Conservation (phyloP, 352 stramenopile genomes). For the Phytopythium vexans region DNA sequence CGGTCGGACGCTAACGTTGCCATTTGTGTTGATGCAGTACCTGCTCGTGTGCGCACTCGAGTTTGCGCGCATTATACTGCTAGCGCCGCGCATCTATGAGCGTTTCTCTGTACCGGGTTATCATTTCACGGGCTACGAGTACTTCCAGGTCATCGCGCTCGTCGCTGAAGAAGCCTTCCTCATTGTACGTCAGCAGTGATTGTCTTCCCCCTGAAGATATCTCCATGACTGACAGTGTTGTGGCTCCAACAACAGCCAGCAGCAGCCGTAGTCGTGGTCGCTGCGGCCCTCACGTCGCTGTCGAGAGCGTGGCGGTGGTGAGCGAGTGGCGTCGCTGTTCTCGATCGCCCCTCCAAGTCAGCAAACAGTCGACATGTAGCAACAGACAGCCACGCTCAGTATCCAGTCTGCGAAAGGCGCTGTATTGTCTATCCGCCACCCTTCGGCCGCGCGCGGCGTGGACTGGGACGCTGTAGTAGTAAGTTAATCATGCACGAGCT, state of each 20-base stretch:
- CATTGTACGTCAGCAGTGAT: conserved; percentile 44
- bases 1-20: background rate
- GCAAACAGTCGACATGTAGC: too few relatives aligned
- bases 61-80: conserved; percentile 64
- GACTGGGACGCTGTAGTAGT: too few relatives aligned
- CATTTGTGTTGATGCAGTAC: conserved; percentile 29
- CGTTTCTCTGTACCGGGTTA: conserved; percentile 52
- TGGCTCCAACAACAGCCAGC: conserved; percentile 31
- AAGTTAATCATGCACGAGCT: too few relatives aligned
- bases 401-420: too few relatives aligned
- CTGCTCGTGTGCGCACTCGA: conserved; percentile 69
- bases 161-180: conserved; percentile 59
- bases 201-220: conserved; percentile 5
- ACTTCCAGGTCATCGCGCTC: conserved; percentile 68
- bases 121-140: conserved; percentile 64
- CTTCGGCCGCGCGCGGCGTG: too few relatives aligned
- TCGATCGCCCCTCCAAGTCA: background rate
- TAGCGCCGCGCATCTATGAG: conserved; percentile 61
- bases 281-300: conserved; percentile 23
- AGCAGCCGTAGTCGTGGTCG: conserved; percentile 69
- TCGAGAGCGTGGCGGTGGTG: conserved; percentile 4
- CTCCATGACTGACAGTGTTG: background rate
- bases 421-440: too few relatives aligned
- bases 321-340: background rate
- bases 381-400: background rate